A percentile compares a stretch with the other conserved stretches of the same genome.
phyloP scores from a whole-genome alignment of 2,329 filamentous ascomycete genomes.

The Fusarium mangiferae region DNA sequence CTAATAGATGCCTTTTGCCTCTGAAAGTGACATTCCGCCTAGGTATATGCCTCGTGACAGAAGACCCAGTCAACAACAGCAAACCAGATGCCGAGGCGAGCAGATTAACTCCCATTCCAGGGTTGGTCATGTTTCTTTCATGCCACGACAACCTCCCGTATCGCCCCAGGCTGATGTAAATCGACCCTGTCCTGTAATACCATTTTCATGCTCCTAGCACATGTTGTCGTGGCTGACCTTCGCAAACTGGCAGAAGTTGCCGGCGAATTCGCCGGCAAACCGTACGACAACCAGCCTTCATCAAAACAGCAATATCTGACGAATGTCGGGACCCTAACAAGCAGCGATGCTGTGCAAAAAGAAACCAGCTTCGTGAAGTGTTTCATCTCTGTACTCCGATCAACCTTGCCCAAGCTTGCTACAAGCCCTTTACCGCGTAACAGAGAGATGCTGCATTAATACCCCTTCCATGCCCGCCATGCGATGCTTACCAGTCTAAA shows the following conservation, averaged over 20 bases:
- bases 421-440: neutral
- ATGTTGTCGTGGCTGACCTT: neutral
- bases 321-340: neutral
- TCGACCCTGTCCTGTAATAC: neutral
- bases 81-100: constrained; percentile 10
- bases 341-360: neutral
- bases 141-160: neutral
- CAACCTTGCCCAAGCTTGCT: neutral
- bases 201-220: neutral
- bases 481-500: neutral
- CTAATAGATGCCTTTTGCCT: neutral
- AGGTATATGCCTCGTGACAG: constrained; percentile 5
- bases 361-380: neutral
- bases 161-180: neutral
- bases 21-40: neutral
- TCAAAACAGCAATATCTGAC: neutral
- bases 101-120: neutral
- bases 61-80: neutral
- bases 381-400: constrained; percentile 10
- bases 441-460: neutral
- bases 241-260: constrained; percentile 14
- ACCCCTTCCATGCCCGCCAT: neutral
- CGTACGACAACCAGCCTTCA: neutral
- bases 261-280: neutral
- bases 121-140: neutral